Conservation (phyloP, 2,329 filamentous ascomycete species). For the Pseudocercospora fijiensis region DNA sequence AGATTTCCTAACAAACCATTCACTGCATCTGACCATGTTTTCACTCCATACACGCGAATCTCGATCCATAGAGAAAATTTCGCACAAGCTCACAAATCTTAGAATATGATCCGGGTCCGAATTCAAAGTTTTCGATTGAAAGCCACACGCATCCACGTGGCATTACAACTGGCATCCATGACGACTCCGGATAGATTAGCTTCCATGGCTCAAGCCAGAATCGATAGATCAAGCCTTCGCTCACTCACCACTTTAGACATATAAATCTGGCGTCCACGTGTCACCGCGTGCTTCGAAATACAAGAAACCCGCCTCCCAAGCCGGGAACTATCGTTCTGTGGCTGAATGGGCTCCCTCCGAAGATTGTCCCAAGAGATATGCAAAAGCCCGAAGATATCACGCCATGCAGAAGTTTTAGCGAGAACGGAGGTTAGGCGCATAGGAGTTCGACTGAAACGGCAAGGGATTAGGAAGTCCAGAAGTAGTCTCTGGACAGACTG, state of each 20-base stretch:
- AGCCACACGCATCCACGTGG: not conserved
- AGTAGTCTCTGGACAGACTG: not conserved
- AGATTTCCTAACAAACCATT: not conserved
- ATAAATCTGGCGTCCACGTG: not conserved
- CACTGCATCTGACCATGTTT: not conserved
- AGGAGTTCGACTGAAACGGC: not conserved
- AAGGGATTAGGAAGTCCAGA: not conserved
- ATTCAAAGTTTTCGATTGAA: not conserved
- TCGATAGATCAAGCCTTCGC: not conserved
- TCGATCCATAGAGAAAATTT: not conserved
- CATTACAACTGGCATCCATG: constrained; percentile 29
- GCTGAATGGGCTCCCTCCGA: not conserved
- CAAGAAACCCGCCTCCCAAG: too few species aligned
- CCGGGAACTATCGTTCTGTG: not conserved
- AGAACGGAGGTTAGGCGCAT: not conserved
- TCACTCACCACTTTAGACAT: too few species aligned
- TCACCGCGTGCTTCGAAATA: not conserved
- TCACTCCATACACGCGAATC: not conserved
- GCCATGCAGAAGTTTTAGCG: not conserved
- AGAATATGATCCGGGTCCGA: not conserved
- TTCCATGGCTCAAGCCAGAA: not conserved
- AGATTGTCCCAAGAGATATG: not conserved
- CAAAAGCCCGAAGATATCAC: not conserved
- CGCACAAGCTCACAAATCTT: not conserved
- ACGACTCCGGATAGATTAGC: constrained; percentile 24